Percentiles rank a stretch among this genome's conserved stretches.
Conservation (phyloP, 352 stramenopile genomes). For the Phytophthora colocasiae region DNA sequence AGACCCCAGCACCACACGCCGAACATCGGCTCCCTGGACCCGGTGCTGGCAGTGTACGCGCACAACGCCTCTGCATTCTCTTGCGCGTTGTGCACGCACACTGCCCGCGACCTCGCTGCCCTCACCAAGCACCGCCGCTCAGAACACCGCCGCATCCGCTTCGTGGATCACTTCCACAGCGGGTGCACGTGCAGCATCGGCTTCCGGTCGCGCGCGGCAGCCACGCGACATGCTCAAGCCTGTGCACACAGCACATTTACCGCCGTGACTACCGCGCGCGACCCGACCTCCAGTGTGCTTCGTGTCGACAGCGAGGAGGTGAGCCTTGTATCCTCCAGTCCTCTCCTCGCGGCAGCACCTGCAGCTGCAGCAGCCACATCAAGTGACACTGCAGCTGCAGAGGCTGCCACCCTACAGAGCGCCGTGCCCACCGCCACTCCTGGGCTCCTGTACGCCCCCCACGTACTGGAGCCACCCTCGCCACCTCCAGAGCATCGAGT, state of each 20-base stretch:
- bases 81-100: slow-evolving; percentile 12
- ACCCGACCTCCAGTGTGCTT: neutral
- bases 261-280: neutral
- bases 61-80: slow-evolving; percentile 11
- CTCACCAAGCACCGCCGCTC: neutral
- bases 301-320: neutral
- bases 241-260: neutral
- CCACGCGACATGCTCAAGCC: neutral
- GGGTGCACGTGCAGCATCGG: slow-evolving; percentile 5
- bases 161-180: slow-evolving; percentile 9
- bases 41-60: slow-evolving; percentile 16
- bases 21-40: neutral
- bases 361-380: neutral
- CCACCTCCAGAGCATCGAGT: neutral
- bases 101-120: neutral
- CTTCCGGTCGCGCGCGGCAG: slow-evolving; percentile 2
- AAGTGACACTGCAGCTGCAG: neutral
- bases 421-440: neutral
- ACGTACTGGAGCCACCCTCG: neutral
- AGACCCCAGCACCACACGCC: too few relatives aligned
- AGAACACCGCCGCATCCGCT: neutral
- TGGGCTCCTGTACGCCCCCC: neutral
- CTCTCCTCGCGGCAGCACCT: neutral
- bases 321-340: too few relatives aligned
- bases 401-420: neutral